Percentiles rank a stretch among this genome's conserved stretches.
Conservation (phyloP, 1,284 basidiomycete species). For the Dichomitus squalens region DNA sequence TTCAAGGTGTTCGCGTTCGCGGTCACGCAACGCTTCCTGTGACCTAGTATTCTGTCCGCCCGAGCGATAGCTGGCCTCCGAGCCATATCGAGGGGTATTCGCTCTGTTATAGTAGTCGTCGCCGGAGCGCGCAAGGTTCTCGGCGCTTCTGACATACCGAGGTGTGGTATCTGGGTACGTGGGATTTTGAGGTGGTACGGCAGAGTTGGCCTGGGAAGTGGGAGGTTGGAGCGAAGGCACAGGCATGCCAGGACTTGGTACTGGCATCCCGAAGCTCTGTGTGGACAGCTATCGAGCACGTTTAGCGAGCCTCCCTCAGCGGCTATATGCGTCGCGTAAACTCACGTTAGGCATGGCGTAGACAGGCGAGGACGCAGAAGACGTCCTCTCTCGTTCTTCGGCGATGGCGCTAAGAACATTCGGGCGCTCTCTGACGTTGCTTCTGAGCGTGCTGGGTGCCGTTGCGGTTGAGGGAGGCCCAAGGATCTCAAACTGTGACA, state of each 20-base stretch:
- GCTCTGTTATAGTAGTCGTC: constrained; percentile 13
- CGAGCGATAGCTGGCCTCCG: constrained; percentile 9
- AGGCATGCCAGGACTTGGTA: constrained; percentile 16
- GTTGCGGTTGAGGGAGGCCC: constrained; percentile 37
- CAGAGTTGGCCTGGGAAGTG: not conserved
- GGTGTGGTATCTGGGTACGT: constrained; percentile 16
- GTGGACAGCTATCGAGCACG: constrained; percentile 12
- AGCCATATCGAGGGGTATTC: constrained; percentile 6
- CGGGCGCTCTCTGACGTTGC: constrained; percentile 19
- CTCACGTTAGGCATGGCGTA: constrained; percentile 16
- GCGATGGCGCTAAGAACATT: constrained; percentile 33
- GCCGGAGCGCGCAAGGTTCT: constrained; percentile 13
- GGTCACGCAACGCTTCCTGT: not conserved
- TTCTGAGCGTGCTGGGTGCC: constrained; percentile 13
- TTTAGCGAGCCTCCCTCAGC: not conserved
- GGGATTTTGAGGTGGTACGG: constrained; percentile 10
- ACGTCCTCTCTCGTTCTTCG: constrained; percentile 32
- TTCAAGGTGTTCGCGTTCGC: not conserved
- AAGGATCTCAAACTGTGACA: constrained; percentile 50
- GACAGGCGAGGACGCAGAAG: constrained; percentile 28
- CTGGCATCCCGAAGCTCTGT: constrained; percentile 23
- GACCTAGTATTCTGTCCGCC: not conserved
- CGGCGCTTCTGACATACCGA: constrained; percentile 14
- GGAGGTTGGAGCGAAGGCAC: constrained; percentile 3
- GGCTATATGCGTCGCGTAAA: not conserved